Conservation (phyloP, 257 asterid species). For the Lavandula angustifolia region DNA sequence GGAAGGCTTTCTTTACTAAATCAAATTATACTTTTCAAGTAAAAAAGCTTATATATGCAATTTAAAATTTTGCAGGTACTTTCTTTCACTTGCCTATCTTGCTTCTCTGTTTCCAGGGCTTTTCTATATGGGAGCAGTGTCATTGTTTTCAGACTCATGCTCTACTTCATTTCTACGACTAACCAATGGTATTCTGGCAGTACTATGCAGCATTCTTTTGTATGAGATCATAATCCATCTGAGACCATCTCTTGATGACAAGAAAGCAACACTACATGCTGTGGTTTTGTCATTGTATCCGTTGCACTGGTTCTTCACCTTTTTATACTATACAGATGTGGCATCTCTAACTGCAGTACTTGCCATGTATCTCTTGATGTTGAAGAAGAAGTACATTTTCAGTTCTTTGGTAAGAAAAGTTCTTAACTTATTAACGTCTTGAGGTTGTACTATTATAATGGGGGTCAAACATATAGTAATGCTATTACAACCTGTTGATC, state of each 20-base stretch:
- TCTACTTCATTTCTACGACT: slow-evolving; percentile 71
- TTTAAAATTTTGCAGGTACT: slow-evolving; percentile 76
- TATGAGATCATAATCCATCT: slow-evolving; percentile 65
- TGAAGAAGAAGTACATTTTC: slow-evolving; percentile 68
- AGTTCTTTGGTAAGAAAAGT: slow-evolving; percentile 77
- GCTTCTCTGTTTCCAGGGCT: slow-evolving; percentile 91
- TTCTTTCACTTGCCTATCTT: slow-evolving; percentile 89
- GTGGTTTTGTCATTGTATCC: slow-evolving; percentile 81
- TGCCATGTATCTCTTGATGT: slow-evolving; percentile 66
- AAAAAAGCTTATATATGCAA: slow-evolving; percentile 44
- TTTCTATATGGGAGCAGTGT: slow-evolving; percentile 42
- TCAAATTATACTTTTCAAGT: slow-evolving; percentile 13
- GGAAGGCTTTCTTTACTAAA: neutral
- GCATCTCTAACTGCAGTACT: slow-evolving; percentile 88
- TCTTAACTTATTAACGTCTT: slow-evolving; percentile 3
- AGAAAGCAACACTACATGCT: slow-evolving; percentile 64
- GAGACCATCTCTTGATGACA: slow-evolving; percentile 72
- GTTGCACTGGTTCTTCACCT: slow-evolving; percentile 94
- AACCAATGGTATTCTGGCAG: slow-evolving; percentile 75
- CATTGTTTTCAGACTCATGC: slow-evolving; percentile 62
- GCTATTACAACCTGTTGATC: neutral
- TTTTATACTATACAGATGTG: slow-evolving; percentile 87
- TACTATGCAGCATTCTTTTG: slow-evolving; percentile 65
- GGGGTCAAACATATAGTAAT: slow-evolving; percentile 7
- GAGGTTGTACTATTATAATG: neutral